A percentile compares a stretch with the other conserved stretches of the same genome.
Conservation (phyloP, 176 grass and related monocot genomes). For the Hsuehochloa calcarea region DNA sequence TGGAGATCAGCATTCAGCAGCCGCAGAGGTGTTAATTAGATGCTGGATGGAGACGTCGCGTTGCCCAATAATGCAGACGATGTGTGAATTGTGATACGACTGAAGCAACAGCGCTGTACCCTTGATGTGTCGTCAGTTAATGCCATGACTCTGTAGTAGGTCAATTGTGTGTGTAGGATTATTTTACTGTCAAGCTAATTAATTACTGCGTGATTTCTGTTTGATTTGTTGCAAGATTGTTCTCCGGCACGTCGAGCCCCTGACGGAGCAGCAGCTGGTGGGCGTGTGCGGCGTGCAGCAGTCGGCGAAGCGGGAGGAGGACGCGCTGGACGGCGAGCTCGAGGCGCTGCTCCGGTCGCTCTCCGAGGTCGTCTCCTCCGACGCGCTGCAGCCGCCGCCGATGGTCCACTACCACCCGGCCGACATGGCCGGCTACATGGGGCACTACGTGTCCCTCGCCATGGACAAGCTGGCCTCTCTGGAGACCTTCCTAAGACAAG, state of each 20-base stretch:
- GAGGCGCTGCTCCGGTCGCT: slow-evolving; percentile 48
- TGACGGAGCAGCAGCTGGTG: slow-evolving; percentile 50
- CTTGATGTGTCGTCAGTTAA: not conserved
- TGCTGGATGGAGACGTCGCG: not conserved
- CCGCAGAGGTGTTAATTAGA: not conserved
- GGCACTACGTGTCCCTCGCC: slow-evolving; percentile 45
- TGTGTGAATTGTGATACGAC: no score
- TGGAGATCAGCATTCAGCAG: not conserved
- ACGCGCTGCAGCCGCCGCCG: slow-evolving; percentile 5
- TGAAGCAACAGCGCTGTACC: not conserved
- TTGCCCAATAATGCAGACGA: not conserved
- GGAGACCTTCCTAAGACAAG: slow-evolving; percentile 44
- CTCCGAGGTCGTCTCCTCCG: slow-evolving; percentile 46
- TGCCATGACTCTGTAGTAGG: not conserved
- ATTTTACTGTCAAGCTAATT: not conserved
- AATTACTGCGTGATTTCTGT: not conserved
- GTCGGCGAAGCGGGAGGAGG: slow-evolving; percentile 46
- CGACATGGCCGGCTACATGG: slow-evolving; percentile 36
- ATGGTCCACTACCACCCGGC: slow-evolving; percentile 18
- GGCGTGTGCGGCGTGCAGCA: slow-evolving; percentile 43
- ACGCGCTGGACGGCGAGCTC: slow-evolving; percentile 40
- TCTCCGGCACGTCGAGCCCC: slow-evolving; percentile 50
- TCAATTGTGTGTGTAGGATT: not conserved
- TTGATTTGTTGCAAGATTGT: slow-evolving; percentile 27
- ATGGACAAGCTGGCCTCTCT: slow-evolving; percentile 49